A percentile compares a stretch with the other conserved stretches of the same genome.
Evolutionary conservation across 2,329 filamentous ascomycete species (phyloP).

Genomic region (Penicillium sclerotiorum): DNA sequence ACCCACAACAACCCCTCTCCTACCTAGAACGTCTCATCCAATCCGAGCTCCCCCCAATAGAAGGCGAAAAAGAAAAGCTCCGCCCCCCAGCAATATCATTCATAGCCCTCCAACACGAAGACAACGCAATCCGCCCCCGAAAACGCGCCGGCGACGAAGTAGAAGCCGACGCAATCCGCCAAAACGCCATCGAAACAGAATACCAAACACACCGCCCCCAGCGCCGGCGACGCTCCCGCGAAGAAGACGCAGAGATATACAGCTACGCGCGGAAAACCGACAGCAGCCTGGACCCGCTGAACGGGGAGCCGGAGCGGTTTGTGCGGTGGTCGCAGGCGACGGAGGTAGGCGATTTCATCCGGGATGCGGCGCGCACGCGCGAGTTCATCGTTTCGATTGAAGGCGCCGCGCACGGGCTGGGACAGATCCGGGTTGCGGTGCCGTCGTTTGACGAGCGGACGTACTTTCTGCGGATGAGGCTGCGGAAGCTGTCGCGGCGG

Average conservation of each 20-base stretch:
- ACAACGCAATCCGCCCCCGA: constrained; percentile 54
- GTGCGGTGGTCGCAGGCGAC: constrained; percentile 87
- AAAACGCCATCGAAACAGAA: constrained; percentile 6
- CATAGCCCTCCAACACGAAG: constrained; percentile 73
- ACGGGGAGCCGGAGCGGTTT: constrained; percentile 55
- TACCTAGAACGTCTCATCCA: constrained; percentile 89
- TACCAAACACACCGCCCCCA: constrained; percentile 16
- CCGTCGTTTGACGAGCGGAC: constrained; percentile 90
- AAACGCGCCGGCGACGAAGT: constrained; percentile 38
- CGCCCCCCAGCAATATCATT: constrained; percentile 76
- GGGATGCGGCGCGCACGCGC: constrained; percentile 79
- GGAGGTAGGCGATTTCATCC: constrained; percentile 91
- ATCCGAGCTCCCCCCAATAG: constrained; percentile 74
- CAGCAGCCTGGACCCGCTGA: constrained; percentile 17
- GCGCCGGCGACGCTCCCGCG: constrained; percentile 52
- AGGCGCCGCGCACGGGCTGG: constrained; percentile 63
- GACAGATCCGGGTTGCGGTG: constrained; percentile 73
- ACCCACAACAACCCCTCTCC: constrained; percentile 87
- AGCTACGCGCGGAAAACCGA: constrained; percentile 63
- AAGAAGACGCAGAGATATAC: constrained; percentile 69
- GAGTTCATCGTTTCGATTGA: constrained; percentile 86
- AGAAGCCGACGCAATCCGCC: constrained; percentile 45
- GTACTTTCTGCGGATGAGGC: constrained; percentile 76
- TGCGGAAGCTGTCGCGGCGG: constrained; percentile 70
- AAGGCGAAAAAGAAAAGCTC: constrained; percentile 63